phyloP scores from a whole-genome alignment of 2,329 filamentous ascomycete species.

The Stagonosporopsis vannaccii region DNA sequence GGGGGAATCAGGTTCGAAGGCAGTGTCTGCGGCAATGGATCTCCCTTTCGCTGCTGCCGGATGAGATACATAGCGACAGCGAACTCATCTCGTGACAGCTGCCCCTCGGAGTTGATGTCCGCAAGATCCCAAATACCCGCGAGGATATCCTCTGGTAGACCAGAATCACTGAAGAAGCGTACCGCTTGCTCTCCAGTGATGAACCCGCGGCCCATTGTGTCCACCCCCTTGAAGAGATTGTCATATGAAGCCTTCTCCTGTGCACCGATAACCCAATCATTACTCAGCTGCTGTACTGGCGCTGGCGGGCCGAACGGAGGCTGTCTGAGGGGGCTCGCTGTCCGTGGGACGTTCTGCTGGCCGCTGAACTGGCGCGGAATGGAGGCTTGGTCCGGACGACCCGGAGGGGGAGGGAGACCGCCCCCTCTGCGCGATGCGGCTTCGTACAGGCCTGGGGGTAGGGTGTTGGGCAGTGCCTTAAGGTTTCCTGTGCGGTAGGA shows the following conservation, averaged over 20 bases:
- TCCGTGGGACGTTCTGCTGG: slow-evolving; percentile 57
- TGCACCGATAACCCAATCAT: slow-evolving; percentile 83
- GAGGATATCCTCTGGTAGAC: slow-evolving; percentile 84
- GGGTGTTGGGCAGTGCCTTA: slow-evolving; percentile 76
- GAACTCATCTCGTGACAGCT: slow-evolving; percentile 87
- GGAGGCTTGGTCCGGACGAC: slow-evolving; percentile 62
- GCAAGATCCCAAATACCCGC: slow-evolving; percentile 98
- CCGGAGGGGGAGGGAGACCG: slow-evolving; percentile 50
- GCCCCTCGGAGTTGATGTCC: slow-evolving; percentile 89
- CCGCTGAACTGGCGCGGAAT: slow-evolving; percentile 87
- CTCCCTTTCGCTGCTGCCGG: slow-evolving; percentile 79
- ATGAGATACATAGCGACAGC: slow-evolving; percentile 98
- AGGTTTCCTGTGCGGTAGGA: slow-evolving; percentile 87
- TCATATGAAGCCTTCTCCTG: slow-evolving; percentile 90
- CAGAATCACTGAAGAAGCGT: slow-evolving; percentile 90
- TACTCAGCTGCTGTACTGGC: slow-evolving; percentile 62
- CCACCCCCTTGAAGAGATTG: slow-evolving; percentile 81
- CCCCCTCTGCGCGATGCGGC: slow-evolving; percentile 73
- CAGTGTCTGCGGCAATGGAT: slow-evolving; percentile 75
- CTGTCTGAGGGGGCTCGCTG: slow-evolving; percentile 64
- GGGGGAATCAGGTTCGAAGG: slow-evolving; percentile 86
- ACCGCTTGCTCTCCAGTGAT: slow-evolving; percentile 96
- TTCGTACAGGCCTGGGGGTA: slow-evolving; percentile 88
- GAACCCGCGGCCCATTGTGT: slow-evolving; percentile 79
- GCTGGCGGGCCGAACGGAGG: slow-evolving; percentile 59